Conservation (phyloP, 176 grass and related monocot species). For the Bonia amplexicaulis region DNA sequence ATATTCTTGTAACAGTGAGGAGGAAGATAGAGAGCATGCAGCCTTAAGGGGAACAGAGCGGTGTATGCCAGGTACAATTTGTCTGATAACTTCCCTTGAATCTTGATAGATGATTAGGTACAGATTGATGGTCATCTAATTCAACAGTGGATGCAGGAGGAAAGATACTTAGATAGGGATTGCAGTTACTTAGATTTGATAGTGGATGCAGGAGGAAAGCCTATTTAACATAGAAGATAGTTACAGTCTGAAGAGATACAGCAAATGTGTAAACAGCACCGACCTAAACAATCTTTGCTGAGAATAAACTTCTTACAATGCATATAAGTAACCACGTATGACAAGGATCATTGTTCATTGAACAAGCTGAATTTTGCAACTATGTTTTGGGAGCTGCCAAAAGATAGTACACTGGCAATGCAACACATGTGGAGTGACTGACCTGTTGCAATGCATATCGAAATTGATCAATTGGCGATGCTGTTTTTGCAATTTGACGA, state of each 20-base stretch:
- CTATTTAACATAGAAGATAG: neutral
- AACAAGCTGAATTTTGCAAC: neutral
- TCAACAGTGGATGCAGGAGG: neutral
- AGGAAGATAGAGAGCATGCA: neutral
- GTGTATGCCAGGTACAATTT: neutral
- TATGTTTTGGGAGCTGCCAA: neutral
- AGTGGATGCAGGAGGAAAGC: neutral
- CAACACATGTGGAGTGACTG: constrained; percentile 9
- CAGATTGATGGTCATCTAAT: neutral
- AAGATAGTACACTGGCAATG: constrained; percentile 9
- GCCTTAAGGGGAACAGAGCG: neutral
- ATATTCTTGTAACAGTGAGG: neutral
- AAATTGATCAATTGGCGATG: constrained; percentile 81
- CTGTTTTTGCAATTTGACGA: constrained; percentile 72
- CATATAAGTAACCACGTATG: neutral
- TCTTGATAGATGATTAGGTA: no score
- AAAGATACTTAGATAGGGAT: constrained; percentile 1
- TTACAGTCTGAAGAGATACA: neutral
- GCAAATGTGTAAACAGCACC: neutral
- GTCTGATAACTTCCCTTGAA: no score
- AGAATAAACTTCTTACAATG: neutral
- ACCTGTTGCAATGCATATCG: constrained; percentile 86
- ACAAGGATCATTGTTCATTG: neutral
- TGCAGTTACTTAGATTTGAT: neutral
- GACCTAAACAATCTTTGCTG: neutral